These are phyloP conservation scores for Yarrowia osloensis DNA, from an alignment of 805 yeast species.

Conservation along the genomic window DNA sequence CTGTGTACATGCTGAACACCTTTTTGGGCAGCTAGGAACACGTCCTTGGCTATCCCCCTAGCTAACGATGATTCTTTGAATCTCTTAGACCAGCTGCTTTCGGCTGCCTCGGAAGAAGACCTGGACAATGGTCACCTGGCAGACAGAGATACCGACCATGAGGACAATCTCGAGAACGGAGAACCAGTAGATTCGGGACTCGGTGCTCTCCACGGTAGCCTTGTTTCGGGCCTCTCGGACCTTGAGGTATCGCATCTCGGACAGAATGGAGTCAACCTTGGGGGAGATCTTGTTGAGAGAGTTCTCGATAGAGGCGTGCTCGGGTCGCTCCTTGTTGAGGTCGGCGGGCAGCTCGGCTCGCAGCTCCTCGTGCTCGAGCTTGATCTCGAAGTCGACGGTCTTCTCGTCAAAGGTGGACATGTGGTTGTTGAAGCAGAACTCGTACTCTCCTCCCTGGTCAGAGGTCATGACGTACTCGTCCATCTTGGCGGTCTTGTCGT, in stretches of 20 bases:
- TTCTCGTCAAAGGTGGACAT: constrained; percentile 82
- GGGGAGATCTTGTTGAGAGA: constrained; percentile 40
- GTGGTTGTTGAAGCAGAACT: constrained; percentile 80
- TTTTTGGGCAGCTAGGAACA: neutral
- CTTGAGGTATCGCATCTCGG: constrained; percentile 69
- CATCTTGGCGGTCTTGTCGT: constrained; percentile 66
- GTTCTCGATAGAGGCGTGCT: constrained; percentile 41
- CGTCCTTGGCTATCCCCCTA: neutral
- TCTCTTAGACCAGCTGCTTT: constrained; percentile 28
- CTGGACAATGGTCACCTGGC: constrained; percentile 81
- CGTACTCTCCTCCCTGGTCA: constrained; percentile 72
- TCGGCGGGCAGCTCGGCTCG: constrained; percentile 62
- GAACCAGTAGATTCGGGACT: constrained; percentile 74
- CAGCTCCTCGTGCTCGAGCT: constrained; percentile 46
- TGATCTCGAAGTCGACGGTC: constrained; percentile 80
- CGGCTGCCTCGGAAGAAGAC: constrained; percentile 57
- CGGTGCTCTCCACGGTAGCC: constrained; percentile 80
- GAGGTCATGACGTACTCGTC: constrained; percentile 78
- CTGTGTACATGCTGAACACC: neutral
- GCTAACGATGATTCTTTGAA: neutral
- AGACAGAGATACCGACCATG: constrained; percentile 74
- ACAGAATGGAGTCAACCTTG: constrained; percentile 40
- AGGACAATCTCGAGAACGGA: constrained; percentile 68
- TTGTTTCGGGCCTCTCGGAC: constrained; percentile 91
- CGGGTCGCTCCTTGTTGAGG: constrained; percentile 33